Base-by-base conservation (phyloP, 2,329 filamentous ascomycete genomes). In the Penicillium sp. region DNA sequence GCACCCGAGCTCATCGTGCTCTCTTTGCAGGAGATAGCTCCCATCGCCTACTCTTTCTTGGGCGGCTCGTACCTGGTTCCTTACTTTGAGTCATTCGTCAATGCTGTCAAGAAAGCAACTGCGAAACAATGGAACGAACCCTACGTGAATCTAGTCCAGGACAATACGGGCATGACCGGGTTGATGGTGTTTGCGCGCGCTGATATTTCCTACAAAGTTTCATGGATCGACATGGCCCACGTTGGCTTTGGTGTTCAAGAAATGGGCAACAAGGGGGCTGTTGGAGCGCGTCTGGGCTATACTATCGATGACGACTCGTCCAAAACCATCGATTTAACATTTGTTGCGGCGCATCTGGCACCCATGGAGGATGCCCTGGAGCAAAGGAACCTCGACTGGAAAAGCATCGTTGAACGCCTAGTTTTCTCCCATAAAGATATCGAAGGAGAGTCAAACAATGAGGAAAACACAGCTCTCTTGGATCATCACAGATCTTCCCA, bases 261-360 rank as follows among this genome's bases (percentile, higher is more conserved):
- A 43, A 93, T 95, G 86, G 93, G 90, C 13, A 96, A 96, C 70
- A 98, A 98, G 72, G 93, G 92, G 27, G 92, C 90, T 3, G 87
- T 95, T 0, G 93, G 87, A 0, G 77, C 92, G 53, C 79, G 90
- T 29, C 71, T 93, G 38, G 78, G 82, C 12, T 86, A 88, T 61
- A 63, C 70, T 15, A 62, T 62, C 6, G 65, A 65, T 29, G 64
- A 56, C 5, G 64, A 68, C 12, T 59, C 59, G 4, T 72, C 74
- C 35, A 67, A 73, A 42, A 74, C 74, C 4, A 80, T 86, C 24
- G 81, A 88, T 61, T 69, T 96, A 47, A 95, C 89, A 0, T 93
- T 97, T 66, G 84, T 95, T 35, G 84, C 88, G 33, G 88, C 90
- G 10, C 93, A 98, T 70, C 75, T 97, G 48, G 89, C 91, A 0